Base-by-base conservation (phyloP, 768 basidiomycete species). In the Clitopilus passeckerianus region DNA sequence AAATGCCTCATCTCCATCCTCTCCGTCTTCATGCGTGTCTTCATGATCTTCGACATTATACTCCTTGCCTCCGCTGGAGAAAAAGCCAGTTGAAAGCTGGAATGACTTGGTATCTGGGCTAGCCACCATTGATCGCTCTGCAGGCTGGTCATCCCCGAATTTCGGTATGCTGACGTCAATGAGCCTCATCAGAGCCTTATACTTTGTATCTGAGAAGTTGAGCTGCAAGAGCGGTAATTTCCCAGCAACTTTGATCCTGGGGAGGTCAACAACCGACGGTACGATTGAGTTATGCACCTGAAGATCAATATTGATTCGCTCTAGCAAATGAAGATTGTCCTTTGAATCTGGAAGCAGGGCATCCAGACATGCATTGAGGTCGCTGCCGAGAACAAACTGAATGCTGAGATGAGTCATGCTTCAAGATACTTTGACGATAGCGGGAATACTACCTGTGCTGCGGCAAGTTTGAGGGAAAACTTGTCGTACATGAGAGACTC, bases 401-500 rank as follows among this genome's bases (percentile, higher is more conserved):
- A 85, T 55, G 54, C 60, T 34, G 60, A 54, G 30, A 33, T 58
- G 64, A 30, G 68, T 20, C 54, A 7, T 23, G 46, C 4, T 22
- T 22, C 27, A 30, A 30, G 7, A 22, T 50, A 2, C 20, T 16
- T 33, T 9, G 27, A 56, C n/a, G 56, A 33, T 22, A 46, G 35
- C 54, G 35, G 10, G 30, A 34, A 50, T 33, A 75, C 58, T 61
- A 95, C 95, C 86, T 98, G 96, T 12, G 97, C 94, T 46, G 90
- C 87, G 64, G 94, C 80, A 16, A 99, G 81, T 58, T 84, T 86
- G 35, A 99, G 78, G 10, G 81, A 83, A 64, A 97, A 78, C 63
- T 89, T 91, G 73, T 99, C 97, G 67, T 98, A 99, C 93, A 98
- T 96, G 34, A 98, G 75, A 1, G 88, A 88, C 72, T 98, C 94